Evolutionary conservation across 2,329 filamentous ascomycete genomes (phyloP).

Genomic region (Cytospora leucostoma): DNA sequence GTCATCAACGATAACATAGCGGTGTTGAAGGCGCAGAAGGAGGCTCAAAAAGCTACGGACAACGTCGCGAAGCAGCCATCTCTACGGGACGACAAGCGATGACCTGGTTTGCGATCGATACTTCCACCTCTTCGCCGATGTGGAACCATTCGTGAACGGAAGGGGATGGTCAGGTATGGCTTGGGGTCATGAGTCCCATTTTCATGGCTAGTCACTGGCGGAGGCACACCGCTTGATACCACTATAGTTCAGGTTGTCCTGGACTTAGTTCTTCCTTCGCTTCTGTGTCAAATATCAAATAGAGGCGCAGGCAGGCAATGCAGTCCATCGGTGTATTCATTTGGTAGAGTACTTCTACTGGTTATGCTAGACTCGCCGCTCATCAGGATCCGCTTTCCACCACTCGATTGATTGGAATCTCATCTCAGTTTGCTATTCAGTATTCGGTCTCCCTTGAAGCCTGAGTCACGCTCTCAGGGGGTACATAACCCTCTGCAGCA

Average conservation of each 20-base stretch:
- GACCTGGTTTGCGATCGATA: neutral
- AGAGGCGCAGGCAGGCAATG: neutral
- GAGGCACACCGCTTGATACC: neutral
- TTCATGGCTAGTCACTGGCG: neutral
- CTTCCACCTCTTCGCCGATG: neutral
- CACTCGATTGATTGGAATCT: neutral
- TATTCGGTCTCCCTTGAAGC: slow-evolving; percentile 23
- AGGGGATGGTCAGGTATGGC: neutral
- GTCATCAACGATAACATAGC: slow-evolving; percentile 76
- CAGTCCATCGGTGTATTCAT: neutral
- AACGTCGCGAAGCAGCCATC: neutral
- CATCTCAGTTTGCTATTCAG: neutral
- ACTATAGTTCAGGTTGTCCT: no score
- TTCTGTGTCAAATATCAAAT: neutral
- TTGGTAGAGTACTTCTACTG: neutral
- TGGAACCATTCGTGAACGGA: neutral
- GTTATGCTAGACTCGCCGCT: neutral
- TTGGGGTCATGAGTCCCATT: neutral
- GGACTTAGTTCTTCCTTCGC: neutral
- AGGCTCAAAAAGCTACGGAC: neutral
- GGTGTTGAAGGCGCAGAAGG: slow-evolving; percentile 35
- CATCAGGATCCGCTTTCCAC: neutral
- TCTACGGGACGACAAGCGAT: neutral
- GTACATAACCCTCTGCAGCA: slow-evolving; percentile 44
- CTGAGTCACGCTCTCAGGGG: slow-evolving; percentile 45